These are phyloP conservation scores for Colletotrichum ledebouriae DNA, from an alignment of 2,329 filamentous ascomycete genomes.

Conservation along the genomic window DNA sequence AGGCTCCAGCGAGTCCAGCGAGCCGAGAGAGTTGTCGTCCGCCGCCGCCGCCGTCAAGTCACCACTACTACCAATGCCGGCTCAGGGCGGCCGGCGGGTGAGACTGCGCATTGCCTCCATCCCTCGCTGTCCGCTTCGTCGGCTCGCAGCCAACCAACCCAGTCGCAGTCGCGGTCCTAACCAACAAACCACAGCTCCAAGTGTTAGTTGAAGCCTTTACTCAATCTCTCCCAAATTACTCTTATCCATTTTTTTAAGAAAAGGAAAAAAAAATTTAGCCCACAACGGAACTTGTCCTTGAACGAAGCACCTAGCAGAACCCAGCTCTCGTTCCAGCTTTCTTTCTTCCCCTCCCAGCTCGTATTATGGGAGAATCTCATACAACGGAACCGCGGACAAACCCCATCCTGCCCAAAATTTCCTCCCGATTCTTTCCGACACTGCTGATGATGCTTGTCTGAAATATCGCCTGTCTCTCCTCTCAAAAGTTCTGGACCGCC, in stretches of 20 bases:
- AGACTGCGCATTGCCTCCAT: not conserved
- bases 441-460: conserved; percentile 18
- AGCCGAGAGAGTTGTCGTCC: conserved; percentile 11
- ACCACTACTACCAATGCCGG: conserved; percentile 12
- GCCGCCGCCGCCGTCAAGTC: conserved; percentile 1
- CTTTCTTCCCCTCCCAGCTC: conserved; percentile 17
- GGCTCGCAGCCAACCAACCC: not conserved
- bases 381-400: conserved; percentile 25
- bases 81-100: conserved; percentile 24
- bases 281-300: conserved; percentile 40
- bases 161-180: conserved; percentile 2
- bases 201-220: conserved; percentile 35
- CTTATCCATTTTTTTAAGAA: not conserved
- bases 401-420: conserved; percentile 20
- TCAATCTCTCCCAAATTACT: conserved; percentile 14
- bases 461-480: conserved; percentile 18
- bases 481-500: conserved; percentile 6
- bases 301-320: conserved; percentile 11
- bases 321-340: conserved; percentile 19
- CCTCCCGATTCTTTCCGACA: conserved; percentile 32
- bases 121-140: conserved; percentile 10
- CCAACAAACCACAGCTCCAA: conserved; percentile 22
- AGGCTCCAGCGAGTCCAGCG: not conserved
- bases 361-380: conserved; percentile 32
- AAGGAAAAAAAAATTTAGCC: not conserved